Percentiles rank a stretch among this genome's conserved stretches.
Conservation (phyloP, 1,139 yeast genomes). For the Taphrina communis region DNA sequence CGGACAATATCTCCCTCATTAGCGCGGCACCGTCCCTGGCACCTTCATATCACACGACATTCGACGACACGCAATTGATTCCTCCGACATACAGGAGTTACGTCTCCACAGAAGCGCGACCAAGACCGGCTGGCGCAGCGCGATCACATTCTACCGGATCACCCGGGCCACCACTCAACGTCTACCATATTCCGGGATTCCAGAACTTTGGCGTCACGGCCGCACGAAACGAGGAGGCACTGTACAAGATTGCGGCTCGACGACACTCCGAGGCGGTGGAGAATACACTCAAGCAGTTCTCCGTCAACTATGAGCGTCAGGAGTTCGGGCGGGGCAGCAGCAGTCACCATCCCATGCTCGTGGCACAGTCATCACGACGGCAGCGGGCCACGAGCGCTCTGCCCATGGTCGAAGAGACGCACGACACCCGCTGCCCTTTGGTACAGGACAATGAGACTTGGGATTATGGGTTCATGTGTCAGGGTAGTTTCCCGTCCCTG, state of each 20-base stretch:
- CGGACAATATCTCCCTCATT: constrained; percentile 22
- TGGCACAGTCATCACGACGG: neutral
- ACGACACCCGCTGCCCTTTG: constrained; percentile 14
- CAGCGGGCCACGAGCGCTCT: neutral
- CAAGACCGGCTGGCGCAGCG: neutral
- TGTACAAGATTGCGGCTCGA: constrained; percentile 23
- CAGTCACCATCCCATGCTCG: constrained; percentile 23
- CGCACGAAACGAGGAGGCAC: constrained; percentile 25
- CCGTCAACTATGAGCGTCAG: constrained; percentile 25
- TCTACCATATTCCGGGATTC: constrained; percentile 14
- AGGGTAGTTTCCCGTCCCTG: constrained; percentile 16
- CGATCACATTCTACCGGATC: neutral
- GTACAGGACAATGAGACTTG: constrained; percentile 22
- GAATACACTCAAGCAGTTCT: constrained; percentile 26
- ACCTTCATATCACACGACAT: constrained; percentile 24
- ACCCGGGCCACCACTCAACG: neutral
- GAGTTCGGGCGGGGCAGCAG: constrained; percentile 22
- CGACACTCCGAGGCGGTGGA: constrained; percentile 20
- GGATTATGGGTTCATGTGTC: constrained; percentile 27
- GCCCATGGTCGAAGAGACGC: constrained; percentile 9
- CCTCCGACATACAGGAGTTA: constrained; percentile 10
- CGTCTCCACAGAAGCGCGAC: constrained; percentile 4
- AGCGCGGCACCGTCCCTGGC: constrained; percentile 28
- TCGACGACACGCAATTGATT: constrained; percentile 21
- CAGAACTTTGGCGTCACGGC: constrained; percentile 12